Conservation (phyloP, 306 rosid genomes). For the Cicer pinnatifidum region DNA sequence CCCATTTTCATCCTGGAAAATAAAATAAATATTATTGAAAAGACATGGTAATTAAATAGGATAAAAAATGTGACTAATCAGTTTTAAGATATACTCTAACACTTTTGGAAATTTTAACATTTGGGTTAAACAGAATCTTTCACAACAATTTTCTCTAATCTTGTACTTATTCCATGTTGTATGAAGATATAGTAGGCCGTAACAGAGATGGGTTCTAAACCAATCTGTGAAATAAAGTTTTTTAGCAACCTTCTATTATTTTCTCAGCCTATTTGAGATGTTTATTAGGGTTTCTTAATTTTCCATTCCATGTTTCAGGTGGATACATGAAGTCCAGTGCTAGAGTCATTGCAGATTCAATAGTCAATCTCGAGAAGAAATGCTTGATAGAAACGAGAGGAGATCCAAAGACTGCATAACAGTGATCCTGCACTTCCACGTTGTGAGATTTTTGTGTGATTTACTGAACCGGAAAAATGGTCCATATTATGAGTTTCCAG, state of each 20-base stretch:
- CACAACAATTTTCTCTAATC: not conserved
- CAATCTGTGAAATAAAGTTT: not conserved
- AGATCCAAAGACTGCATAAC: constrained; percentile 29
- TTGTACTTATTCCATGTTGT: not conserved
- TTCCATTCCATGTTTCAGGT: constrained; percentile 58
- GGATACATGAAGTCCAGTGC: constrained; percentile 97
- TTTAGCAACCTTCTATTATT: not conserved
- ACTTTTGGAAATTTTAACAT: not conserved
- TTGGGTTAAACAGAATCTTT: constrained; percentile 3
- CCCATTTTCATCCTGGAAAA: constrained; percentile 1
- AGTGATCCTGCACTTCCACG: constrained; percentile 35
- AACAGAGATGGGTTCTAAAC: not conserved
- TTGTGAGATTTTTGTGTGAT: not conserved
- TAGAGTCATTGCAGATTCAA: constrained; percentile 85
- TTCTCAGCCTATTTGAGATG: constrained; percentile 29
- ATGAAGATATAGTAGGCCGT: constrained; percentile 8
- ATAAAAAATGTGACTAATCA: constrained; percentile 10
- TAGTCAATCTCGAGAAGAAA: constrained; percentile 71
- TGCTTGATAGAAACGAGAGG: constrained; percentile 61
- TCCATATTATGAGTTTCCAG: constrained; percentile 19
- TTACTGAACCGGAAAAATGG: constrained; percentile 7
- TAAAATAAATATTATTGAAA: not conserved
- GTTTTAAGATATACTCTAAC: not conserved
- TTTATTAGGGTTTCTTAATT: constrained; percentile 7
- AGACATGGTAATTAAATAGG: constrained; percentile 3